Evolutionary conservation across 208 protist species (phyloP), one percentile per base, ranked within the genome.

Genomic region (Herpetomonas samuelpessoai): DNA sequence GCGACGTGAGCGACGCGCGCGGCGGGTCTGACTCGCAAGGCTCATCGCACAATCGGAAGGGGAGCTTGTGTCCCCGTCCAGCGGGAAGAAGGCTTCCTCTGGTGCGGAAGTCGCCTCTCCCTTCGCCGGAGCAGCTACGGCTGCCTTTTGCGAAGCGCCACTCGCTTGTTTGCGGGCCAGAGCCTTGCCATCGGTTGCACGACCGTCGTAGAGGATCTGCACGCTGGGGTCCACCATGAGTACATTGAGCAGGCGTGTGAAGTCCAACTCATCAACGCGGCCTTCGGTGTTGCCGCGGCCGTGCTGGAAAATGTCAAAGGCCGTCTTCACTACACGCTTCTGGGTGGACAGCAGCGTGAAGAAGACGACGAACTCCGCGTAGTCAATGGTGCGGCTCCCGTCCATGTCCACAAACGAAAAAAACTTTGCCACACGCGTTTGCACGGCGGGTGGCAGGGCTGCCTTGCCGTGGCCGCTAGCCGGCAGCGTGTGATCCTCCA

Each of bases 161-260:
- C 44, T 7, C 4, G 26, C 7, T 14, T 21, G n/a, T 10, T 6
- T 9, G 22, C 26, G 18, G 57, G 29, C 27, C 26, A 6, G 51
- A 16, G 55, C 25, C 63, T 16, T 14, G 21, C 12, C 38, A 2
- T 1, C 35, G 3, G 21, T 22, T 10, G 53, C 53, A 4, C 19
- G 41, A 16, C 21, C 47, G 14, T 50, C 44, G 38, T 73, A 52
- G 9, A 69, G 48, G 35, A 92, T 47, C 62, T 82, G 78, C 28
- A 92, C 85, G 0, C 56, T 62, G 1, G 78, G 76, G 48, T 92
- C 85, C 24, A 88, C 73, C 78, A 88, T 88, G 52, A 92, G 74
- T 0, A 79, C 81, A 56, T 88, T 86, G 12, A 92, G 25, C 14
- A 92, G 46, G 10, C 67, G 50, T 12, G 54, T 63, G 41, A 88